Evolutionary conservation across 208 protist species (phyloP), one percentile per base, ranked within the genome.

Genomic region (Leishmania arabica): DNA sequence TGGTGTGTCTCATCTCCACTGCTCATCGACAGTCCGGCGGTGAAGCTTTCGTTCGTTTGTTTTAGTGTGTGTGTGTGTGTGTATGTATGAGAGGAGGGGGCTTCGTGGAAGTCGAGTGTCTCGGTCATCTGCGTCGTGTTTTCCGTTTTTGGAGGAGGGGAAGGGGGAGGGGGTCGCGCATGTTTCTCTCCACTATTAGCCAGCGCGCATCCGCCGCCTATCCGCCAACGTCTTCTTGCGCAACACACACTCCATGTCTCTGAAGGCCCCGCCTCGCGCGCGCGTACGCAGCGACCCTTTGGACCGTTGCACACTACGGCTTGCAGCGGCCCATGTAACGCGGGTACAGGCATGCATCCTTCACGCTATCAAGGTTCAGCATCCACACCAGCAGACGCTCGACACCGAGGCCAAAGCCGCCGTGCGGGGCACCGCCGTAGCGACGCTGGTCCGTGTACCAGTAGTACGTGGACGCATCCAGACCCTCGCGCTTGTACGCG

Each of bases 391-490:
- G 80, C 72, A 99, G 95, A 31, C 99, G 91, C 88, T 99, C 99
- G 13, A 99, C 78, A 37, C 99, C 99, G 72, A 99, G 93, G 42
- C 99, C 99, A 82, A 99, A 99, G 75, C 99, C 99, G 69, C 99
- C 99, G 87, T 99, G 99, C 49, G 98, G 99, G 74, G 86, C 92
- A 37, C 97, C 92, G 73, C 99, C 99, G 84, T 97, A 99, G 81
- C 98, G 99, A 72, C 99, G 94, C 92, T 99, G 98, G 78, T 99
- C 99, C 17, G 95, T 99, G 91, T 98, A 99, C 99, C 99, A 99
- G 92, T 99, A 99, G 90, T 99, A 99, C 31, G 90, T 80, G 24
- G 87, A 89, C 56, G 98, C 91, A 83, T 99, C 96, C 19, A 99
- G 89, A n/a, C 89, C 92, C 82, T 99, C 96, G n/a, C 87, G 87